Percentiles rank a stretch among this genome's conserved stretches.
Conservation (phyloP, 1,139 yeast species). For the Meyerozyma carpophila region DNA sequence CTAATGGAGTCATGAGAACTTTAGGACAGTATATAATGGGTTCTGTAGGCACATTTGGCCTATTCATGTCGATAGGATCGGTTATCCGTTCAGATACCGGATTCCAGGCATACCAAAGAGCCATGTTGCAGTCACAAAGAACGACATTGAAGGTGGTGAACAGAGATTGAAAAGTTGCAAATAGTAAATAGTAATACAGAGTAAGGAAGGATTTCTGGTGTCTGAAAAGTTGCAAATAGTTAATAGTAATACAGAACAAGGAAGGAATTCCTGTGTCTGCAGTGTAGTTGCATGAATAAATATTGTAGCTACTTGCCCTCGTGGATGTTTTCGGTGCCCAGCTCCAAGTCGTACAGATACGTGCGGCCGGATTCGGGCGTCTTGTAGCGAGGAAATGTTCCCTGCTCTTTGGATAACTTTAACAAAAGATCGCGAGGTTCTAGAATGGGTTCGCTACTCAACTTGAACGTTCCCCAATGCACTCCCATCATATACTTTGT, state of each 20-base stretch:
- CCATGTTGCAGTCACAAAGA: conserved; percentile 33
- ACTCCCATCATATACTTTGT: conserved; percentile 73
- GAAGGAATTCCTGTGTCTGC: neutral
- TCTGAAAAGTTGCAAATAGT: neutral
- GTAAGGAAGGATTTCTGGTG: neutral
- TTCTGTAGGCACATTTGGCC: conserved; percentile 93
- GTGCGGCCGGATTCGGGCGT: conserved; percentile 42
- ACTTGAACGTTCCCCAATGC: conserved; percentile 93
- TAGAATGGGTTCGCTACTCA: conserved; percentile 80
- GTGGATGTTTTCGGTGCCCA: conserved; percentile 1
- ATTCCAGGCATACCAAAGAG: conserved; percentile 34
- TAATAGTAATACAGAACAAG: neutral
- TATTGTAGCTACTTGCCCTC: neutral
- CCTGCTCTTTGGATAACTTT: conserved; percentile 16
- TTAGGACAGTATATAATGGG: conserved; percentile 96
- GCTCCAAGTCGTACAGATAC: conserved; percentile 29
- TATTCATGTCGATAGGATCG: conserved; percentile 92
- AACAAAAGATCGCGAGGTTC: conserved; percentile 60
- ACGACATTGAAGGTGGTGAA: conserved; percentile 29
- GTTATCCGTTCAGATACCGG: conserved; percentile 78
- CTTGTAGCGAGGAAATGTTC: conserved; percentile 17
- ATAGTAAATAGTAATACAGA: neutral
- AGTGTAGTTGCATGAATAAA: neutral
- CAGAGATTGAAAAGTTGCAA: conserved; percentile 4
- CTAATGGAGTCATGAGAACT: conserved; percentile 94